phyloP scores from a whole-genome alignment of 2,329 filamentous ascomycete genomes.

The Cylindrodendrum hubeiense region DNA sequence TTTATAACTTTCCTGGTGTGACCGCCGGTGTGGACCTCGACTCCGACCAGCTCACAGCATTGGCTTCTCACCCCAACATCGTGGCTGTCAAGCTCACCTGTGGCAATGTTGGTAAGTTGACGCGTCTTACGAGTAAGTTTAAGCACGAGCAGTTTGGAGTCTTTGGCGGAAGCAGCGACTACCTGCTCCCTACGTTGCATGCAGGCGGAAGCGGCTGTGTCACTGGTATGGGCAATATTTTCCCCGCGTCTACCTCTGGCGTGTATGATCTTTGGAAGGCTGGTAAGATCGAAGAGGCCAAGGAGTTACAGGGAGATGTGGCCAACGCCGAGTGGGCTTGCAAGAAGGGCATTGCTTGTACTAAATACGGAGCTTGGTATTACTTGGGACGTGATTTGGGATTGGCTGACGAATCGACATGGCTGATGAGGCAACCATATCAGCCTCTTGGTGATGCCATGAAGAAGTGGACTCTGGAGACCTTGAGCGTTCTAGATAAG shows the following conservation, averaged over 20 bases:
- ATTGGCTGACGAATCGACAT: constrained; percentile 49
- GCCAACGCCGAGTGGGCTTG: constrained; percentile 64
- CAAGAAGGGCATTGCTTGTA: constrained; percentile 60
- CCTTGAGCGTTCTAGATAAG: constrained; percentile 52
- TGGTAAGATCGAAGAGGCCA: constrained; percentile 53
- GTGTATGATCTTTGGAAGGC: constrained; percentile 57
- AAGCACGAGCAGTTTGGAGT: constrained; percentile 55
- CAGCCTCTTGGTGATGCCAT: constrained; percentile 50
- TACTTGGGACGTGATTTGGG: constrained; percentile 56
- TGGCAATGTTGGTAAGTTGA: constrained; percentile 77
- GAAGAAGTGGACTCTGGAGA: constrained; percentile 58
- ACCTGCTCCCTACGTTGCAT: constrained; percentile 55
- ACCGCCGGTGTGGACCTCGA: constrained; percentile 74
- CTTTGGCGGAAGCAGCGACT: constrained; percentile 59
- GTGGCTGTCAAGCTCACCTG: constrained; percentile 77
- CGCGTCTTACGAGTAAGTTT: constrained; percentile 63
- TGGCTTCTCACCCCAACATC: constrained; percentile 74
- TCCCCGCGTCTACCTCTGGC: constrained; percentile 55
- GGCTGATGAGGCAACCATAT: constrained; percentile 59
- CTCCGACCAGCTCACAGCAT: constrained; percentile 70
- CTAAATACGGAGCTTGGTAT: constrained; percentile 60
- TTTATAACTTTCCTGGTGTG: constrained; percentile 78
- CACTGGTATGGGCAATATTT: constrained; percentile 61
- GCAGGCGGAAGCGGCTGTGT: constrained; percentile 57
- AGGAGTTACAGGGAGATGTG: constrained; percentile 55